phyloP scores from a whole-genome alignment of 192 early-diverging fungal species.

The Gaertneriomyces semiglobifer region DNA sequence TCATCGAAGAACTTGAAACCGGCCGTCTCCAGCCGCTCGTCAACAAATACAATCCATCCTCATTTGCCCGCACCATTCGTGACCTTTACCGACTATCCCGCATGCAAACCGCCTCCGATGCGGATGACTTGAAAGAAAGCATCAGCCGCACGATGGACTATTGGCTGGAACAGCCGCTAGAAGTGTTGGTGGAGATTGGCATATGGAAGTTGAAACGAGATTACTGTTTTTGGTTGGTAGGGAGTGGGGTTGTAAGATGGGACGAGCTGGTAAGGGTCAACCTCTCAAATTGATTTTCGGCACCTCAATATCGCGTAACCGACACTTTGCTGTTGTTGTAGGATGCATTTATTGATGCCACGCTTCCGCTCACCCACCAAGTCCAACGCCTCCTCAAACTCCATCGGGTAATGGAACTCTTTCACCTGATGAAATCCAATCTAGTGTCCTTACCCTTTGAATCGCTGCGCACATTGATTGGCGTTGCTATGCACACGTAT shows the following conservation, averaged over 20 bases:
- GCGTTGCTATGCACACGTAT: slow-evolving; percentile 20
- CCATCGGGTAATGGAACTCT: slow-evolving; percentile 33
- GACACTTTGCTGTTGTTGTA: slow-evolving; percentile 6
- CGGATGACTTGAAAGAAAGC: slow-evolving; percentile 34
- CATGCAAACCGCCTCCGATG: slow-evolving; percentile 33
- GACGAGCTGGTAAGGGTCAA: slow-evolving; percentile 12
- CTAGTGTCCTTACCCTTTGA: slow-evolving; percentile 29
- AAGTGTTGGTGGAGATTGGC: slow-evolving; percentile 40
- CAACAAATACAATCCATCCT: slow-evolving; percentile 35
- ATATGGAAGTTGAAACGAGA: slow-evolving; percentile 42
- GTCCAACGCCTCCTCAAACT: slow-evolving; percentile 19
- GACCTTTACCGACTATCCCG: slow-evolving; percentile 28
- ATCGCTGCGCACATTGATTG: slow-evolving; percentile 21
- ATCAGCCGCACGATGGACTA: slow-evolving; percentile 36
- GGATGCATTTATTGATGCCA: slow-evolving; percentile 30
- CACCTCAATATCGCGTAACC: not conserved
- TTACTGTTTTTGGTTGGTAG: slow-evolving; percentile 29
- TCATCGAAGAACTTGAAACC: slow-evolving; percentile 30
- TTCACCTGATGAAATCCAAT: slow-evolving; percentile 23
- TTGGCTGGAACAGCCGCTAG: slow-evolving; percentile 43
- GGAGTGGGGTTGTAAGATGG: slow-evolving; percentile 14
- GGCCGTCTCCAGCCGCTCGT: slow-evolving; percentile 27
- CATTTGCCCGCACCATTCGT: slow-evolving; percentile 32
- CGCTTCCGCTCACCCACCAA: slow-evolving; percentile 32
- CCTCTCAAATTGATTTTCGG: not conserved